Conservation (phyloP, 2,329 filamentous ascomycete species). For the Colletotrichum sp. region DNA sequence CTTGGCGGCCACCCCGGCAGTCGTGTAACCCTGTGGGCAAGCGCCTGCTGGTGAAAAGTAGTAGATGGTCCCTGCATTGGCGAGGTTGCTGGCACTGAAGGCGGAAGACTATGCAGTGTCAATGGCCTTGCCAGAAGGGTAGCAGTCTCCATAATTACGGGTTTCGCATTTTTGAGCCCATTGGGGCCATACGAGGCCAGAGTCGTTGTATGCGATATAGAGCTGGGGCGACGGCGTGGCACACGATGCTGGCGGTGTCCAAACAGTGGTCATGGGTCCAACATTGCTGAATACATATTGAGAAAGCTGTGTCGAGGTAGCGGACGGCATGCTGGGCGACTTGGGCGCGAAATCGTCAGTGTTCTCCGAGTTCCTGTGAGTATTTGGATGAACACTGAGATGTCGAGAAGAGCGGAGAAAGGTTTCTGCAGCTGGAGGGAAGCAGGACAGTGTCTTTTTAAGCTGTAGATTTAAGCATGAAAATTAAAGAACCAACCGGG, state of each 20-base stretch:
- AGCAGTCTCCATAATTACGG: slow-evolving; percentile 21
- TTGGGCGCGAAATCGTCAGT: background rate
- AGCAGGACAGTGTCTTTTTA: background rate
- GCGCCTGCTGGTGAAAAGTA: slow-evolving; percentile 29
- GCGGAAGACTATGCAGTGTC: slow-evolving; percentile 1
- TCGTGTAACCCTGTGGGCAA: slow-evolving; percentile 30
- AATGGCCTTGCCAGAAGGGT: slow-evolving; percentile 23
- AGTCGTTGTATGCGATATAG: background rate
- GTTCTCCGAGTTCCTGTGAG: background rate
- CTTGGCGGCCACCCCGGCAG: slow-evolving; percentile 23
- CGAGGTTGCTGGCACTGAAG: background rate
- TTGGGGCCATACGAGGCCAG: accelerated
- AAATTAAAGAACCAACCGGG: background rate
- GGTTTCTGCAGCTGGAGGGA: background rate
- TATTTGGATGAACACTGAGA: background rate
- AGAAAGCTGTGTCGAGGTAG: background rate
- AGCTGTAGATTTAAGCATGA: background rate
- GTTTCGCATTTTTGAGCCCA: slow-evolving; percentile 3
- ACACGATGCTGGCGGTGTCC: slow-evolving; percentile 16
- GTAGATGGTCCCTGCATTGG: background rate
- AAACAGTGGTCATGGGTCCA: slow-evolving; percentile 25
- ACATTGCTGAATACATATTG: slow-evolving; percentile 2
- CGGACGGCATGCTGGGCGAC: background rate
- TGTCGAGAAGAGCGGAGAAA: background rate
- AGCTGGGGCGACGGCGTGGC: background rate